Evolutionary conservation across 2,329 filamentous ascomycete genomes (phyloP).

Genomic region (Fusarium sambucinum): DNA sequence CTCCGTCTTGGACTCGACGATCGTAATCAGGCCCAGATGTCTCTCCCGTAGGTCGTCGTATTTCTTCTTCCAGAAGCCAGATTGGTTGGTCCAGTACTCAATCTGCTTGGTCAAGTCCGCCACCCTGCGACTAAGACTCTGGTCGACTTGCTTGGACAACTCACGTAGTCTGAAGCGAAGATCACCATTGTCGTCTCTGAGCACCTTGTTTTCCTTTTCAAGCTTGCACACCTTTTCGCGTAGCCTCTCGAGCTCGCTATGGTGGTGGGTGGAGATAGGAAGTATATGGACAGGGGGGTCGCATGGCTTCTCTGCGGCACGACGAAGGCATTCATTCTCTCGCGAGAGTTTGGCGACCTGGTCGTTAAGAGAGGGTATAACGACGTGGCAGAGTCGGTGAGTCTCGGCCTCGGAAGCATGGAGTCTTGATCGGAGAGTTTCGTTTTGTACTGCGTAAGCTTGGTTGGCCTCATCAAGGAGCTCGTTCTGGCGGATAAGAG

Average conservation of each 20-base stretch:
- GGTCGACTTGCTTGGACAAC: conserved; percentile 52
- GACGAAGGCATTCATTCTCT: conserved; percentile 57
- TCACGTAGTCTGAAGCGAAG: conserved; percentile 53
- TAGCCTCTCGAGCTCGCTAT: conserved; percentile 51
- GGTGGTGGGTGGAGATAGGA: conserved; percentile 16
- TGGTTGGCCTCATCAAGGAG: conserved; percentile 53
- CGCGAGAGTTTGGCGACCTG: conserved; percentile 53
- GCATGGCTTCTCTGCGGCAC: conserved; percentile 52
- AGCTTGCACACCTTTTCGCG: conserved; percentile 52
- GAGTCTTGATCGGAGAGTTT: conserved; percentile 53
- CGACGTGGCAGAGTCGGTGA: conserved; percentile 50
- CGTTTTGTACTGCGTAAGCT: conserved; percentile 50
- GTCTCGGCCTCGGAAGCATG: conserved; percentile 53
- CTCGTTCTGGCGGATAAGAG: conserved; percentile 54
- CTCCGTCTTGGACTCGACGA: conserved; percentile 49
- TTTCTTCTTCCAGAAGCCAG: conserved; percentile 49
- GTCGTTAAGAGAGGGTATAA: conserved; percentile 54
- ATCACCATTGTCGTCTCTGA: conserved; percentile 53
- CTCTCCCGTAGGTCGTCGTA: conserved; percentile 47
- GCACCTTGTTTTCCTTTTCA: conserved; percentile 54
- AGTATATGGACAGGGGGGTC: conserved; percentile 39
- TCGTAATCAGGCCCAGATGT: conserved; percentile 48
- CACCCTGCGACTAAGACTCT: conserved; percentile 50
- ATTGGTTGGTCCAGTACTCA: conserved; percentile 53
- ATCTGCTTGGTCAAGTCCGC: conserved; percentile 52